Evolutionary conservation across 139 green algal species (phyloP).

Genomic region (Tetradesmus obliquus): DNA sequence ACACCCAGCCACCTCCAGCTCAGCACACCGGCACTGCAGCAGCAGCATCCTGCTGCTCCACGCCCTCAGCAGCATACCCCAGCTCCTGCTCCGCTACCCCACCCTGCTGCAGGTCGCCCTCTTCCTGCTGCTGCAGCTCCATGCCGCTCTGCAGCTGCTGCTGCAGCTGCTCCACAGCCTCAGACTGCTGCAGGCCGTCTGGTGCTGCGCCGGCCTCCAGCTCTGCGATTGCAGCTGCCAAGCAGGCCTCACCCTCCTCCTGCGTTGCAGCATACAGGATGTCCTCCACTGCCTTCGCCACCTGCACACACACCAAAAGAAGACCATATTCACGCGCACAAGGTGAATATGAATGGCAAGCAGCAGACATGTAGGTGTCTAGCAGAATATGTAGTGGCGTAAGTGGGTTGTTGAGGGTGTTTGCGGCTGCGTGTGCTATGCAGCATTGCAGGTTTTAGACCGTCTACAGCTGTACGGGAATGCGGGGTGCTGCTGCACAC

Average conservation of each 20-base stretch:
- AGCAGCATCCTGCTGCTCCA: not conserved
- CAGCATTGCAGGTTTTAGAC: too few relatives aligned
- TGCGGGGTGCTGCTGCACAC: not conserved
- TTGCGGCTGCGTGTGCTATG: too few relatives aligned
- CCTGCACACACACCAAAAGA: slow-evolving; percentile 37
- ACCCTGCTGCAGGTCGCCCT: not conserved
- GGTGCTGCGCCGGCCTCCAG: slow-evolving; percentile 10
- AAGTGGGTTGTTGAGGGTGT: too few relatives aligned
- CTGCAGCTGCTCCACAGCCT: not conserved
- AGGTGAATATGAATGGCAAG: not conserved
- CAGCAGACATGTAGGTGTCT: not conserved
- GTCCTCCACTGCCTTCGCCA: slow-evolving; percentile 75
- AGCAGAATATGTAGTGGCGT: too few relatives aligned
- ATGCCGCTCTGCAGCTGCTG: not conserved
- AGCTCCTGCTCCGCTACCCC: not conserved
- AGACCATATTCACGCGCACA: not conserved
- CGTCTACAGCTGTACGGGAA: too few relatives aligned
- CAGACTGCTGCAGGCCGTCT: not conserved
- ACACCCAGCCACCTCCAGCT: not conserved
- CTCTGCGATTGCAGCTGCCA: slow-evolving; percentile 49
- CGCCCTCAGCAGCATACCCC: not conserved
- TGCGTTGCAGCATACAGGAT: slow-evolving; percentile 86
- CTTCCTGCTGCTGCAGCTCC: not conserved
- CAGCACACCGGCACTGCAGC: not conserved
- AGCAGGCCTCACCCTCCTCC: slow-evolving; percentile 53